A percentile compares a stretch with the other conserved stretches of the same genome.
These are phyloP conservation scores for Zygotorulaspora sp. DNA, from an alignment of 805 yeast species.

Conservation along the genomic window DNA sequence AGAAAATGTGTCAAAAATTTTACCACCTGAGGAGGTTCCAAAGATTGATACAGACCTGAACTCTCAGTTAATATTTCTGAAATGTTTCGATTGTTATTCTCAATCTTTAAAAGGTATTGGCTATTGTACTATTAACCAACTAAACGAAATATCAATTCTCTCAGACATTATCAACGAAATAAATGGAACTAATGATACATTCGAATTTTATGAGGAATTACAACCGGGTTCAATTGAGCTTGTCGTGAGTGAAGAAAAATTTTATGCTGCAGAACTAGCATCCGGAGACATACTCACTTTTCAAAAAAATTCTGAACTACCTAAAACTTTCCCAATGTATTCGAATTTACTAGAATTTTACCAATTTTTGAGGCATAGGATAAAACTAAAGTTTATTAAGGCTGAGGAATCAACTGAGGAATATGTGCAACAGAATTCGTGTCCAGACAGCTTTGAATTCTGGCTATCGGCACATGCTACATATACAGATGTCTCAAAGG, in stretches of 20 bases:
- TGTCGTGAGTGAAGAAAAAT: slow-evolving; percentile 37
- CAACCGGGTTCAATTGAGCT: slow-evolving; percentile 48
- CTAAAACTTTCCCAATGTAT: slow-evolving; percentile 33
- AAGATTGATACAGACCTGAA: slow-evolving; percentile 12
- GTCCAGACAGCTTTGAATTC: slow-evolving; percentile 42
- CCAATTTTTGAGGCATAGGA: slow-evolving; percentile 52
- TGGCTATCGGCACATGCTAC: slow-evolving; percentile 64
- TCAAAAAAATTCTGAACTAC: slow-evolving; percentile 16
- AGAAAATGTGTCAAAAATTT: slow-evolving; percentile 13
- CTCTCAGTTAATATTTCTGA: slow-evolving; percentile 44
- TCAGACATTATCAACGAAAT: slow-evolving; percentile 39
- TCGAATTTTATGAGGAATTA: slow-evolving; percentile 56
- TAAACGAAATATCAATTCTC: slow-evolving; percentile 42
- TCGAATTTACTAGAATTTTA: slow-evolving; percentile 46
- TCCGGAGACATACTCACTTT: slow-evolving; percentile 62
- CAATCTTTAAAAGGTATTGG: slow-evolving; percentile 64
- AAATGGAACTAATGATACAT: slow-evolving; percentile 37
- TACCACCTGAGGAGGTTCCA: slow-evolving; percentile 12
- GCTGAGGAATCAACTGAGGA: slow-evolving; percentile 26
- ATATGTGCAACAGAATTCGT: slow-evolving; percentile 21
- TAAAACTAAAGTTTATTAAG: slow-evolving; percentile 49
- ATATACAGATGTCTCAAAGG: slow-evolving; percentile 57
- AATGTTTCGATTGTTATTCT: slow-evolving; percentile 55
- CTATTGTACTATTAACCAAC: slow-evolving; percentile 49
- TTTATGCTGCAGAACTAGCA: slow-evolving; percentile 53